Percentiles rank a stretch among this genome's conserved stretches.
Conservation (phyloP, 2,329 filamentous ascomycete species). For the Aspergillus sp. region DNA sequence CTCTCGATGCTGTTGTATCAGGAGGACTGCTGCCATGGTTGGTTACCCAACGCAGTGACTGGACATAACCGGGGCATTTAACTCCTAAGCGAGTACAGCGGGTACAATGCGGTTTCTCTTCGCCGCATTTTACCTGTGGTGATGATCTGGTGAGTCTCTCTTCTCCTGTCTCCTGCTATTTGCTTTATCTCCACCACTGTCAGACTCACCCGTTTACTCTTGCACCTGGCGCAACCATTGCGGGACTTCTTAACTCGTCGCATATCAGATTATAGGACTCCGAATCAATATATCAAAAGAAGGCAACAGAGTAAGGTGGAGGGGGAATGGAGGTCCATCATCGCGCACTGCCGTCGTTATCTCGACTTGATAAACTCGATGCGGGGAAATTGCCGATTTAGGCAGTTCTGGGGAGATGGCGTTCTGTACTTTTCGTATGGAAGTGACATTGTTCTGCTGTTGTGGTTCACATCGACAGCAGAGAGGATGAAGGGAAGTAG, state of each 20-base stretch:
- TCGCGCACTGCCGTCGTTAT: too few relatives aligned
- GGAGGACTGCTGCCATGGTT: slow-evolving; percentile 13
- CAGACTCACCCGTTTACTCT: slow-evolving; percentile 31
- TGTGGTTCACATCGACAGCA: too few relatives aligned
- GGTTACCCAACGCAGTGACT: slow-evolving; percentile 32
- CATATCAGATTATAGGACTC: slow-evolving; percentile 13
- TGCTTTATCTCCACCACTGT: background rate
- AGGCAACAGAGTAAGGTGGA: background rate
- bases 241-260: slow-evolving; percentile 35
- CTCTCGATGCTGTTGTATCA: background rate
- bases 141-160: slow-evolving; percentile 1
- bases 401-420: too few relatives aligned
- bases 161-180: background rate
- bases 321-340: too few relatives aligned
- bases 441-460: too few relatives aligned
- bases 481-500: too few relatives aligned
- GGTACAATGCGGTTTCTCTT: slow-evolving; percentile 31
- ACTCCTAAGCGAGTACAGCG: slow-evolving; percentile 32
- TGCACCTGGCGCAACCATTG: slow-evolving; percentile 36
- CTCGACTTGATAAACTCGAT: background rate
- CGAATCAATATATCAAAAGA: background rate
- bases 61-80: slow-evolving; percentile 30
- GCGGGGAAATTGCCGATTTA: background rate
- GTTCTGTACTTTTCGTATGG: too few relatives aligned
- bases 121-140: slow-evolving; percentile 33